Percentiles rank a stretch among this genome's conserved stretches.
Conservation (phyloP, 805 yeast species). For the Wickerhamomyces chambardii region DNA sequence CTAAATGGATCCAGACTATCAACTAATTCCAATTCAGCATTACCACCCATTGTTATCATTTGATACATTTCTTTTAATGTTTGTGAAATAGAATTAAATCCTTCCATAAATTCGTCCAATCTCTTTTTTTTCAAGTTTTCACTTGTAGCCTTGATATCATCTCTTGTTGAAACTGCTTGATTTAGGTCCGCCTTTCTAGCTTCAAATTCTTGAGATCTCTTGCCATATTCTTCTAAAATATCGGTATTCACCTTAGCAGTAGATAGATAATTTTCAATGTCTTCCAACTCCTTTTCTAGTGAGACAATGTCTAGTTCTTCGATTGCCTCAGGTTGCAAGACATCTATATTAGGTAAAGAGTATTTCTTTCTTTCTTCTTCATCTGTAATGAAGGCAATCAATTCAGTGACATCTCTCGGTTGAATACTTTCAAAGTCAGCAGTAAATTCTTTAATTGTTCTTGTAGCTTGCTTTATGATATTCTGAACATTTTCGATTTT, state of each 20-base stretch:
- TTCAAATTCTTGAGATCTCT: slow-evolving; percentile 54
- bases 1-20: slow-evolving; percentile 97
- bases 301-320: slow-evolving; percentile 34
- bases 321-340: slow-evolving; percentile 43
- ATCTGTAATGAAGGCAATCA: slow-evolving; percentile 14
- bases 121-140: slow-evolving; percentile 69
- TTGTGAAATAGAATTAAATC: slow-evolving; percentile 78
- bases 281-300: slow-evolving; percentile 42
- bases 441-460: slow-evolving; percentile 20
- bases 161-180: slow-evolving; percentile 57
- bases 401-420: slow-evolving; percentile 39
- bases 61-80: slow-evolving; percentile 95
- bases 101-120: slow-evolving; percentile 86
- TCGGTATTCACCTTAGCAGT: slow-evolving; percentile 61
- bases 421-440: slow-evolving; percentile 33
- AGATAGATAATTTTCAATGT: slow-evolving; percentile 45
- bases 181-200: slow-evolving; percentile 60
- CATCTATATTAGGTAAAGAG: slow-evolving; percentile 23
- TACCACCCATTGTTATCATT: slow-evolving; percentile 99
- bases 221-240: slow-evolving; percentile 67
- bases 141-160: slow-evolving; percentile 45
- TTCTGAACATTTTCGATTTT: slow-evolving; percentile 49
- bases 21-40: slow-evolving; percentile 92
- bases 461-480: slow-evolving; percentile 29
- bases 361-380: slow-evolving; percentile 20